Percentiles rank a stretch among this genome's conserved stretches.
Conservation (phyloP, 176 grass and related monocot genomes). For the Musa beccarii region DNA sequence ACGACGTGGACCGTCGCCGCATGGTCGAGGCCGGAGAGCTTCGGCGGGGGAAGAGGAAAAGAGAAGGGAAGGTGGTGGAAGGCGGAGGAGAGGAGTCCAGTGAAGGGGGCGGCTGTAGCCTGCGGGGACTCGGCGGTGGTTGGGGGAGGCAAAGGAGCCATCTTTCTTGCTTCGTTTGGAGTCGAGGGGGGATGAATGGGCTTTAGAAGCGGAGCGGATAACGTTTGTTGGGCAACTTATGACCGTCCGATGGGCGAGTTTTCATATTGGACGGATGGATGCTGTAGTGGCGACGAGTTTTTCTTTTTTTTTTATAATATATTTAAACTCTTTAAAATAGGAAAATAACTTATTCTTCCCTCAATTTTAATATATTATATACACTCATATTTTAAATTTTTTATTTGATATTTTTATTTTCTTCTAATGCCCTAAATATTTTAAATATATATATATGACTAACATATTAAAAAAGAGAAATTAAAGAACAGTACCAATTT, state of each 20-base stretch:
- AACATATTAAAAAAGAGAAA: too few relatives aligned
- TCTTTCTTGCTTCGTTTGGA: neutral
- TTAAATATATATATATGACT: too few relatives aligned
- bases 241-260: neutral
- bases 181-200: neutral
- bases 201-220: neutral
- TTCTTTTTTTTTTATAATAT: too few relatives aligned
- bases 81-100: constrained; percentile 44
- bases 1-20: neutral
- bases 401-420: too few relatives aligned
- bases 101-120: constrained; percentile 26
- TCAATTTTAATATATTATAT: too few relatives aligned
- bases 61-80: constrained; percentile 23
- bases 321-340: too few relatives aligned
- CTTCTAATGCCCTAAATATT: too few relatives aligned
- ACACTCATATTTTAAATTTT: too few relatives aligned
- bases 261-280: constrained; percentile 3
- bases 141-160: constrained; percentile 38
- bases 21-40: neutral
- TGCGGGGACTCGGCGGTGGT: constrained; percentile 19
- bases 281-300: too few relatives aligned
- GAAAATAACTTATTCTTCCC: too few relatives aligned
- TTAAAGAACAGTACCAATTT: too few relatives aligned
- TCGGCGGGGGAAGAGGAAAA: constrained; percentile 17
- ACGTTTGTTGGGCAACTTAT: neutral